Evolutionary conservation across 2,329 filamentous ascomycete species (phyloP).

Genomic region (Xylariaceae sp.): DNA sequence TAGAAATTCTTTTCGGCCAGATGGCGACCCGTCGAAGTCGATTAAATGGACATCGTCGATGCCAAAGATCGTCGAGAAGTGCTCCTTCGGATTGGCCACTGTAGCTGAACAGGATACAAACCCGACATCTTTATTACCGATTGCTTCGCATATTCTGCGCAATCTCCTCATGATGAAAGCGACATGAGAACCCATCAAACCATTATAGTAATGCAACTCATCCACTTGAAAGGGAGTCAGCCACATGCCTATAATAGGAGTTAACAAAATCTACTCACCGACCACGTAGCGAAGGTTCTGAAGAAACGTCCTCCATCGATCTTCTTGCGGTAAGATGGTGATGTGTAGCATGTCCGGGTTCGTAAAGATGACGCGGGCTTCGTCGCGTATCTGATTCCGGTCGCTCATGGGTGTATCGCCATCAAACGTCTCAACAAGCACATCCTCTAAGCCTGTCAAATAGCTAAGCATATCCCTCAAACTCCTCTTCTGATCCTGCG

Average conservation of each 20-base stretch:
- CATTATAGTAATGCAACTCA: constrained; percentile 95
- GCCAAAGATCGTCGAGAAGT: constrained; percentile 94
- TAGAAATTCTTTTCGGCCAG: constrained; percentile 86
- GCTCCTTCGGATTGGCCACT: constrained; percentile 83
- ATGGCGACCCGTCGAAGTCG: constrained; percentile 89
- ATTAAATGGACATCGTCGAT: constrained; percentile 74
- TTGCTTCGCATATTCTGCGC: constrained; percentile 78
- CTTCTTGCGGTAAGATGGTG: constrained; percentile 87
- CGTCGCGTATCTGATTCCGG: constrained; percentile 74
- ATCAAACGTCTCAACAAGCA: constrained; percentile 88
- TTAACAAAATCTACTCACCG: constrained; percentile 38
- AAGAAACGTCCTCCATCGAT: constrained; percentile 82
- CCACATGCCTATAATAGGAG: no score
- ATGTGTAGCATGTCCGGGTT: constrained; percentile 98
- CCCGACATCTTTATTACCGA: constrained; percentile 78
- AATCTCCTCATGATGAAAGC: constrained; percentile 91
- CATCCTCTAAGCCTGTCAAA: constrained; percentile 69
- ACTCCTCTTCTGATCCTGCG: constrained; percentile 88
- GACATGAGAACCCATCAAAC: constrained; percentile 87
- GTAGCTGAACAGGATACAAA: constrained; percentile 97
- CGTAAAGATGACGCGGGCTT: constrained; percentile 90
- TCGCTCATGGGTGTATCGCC: constrained; percentile 84
- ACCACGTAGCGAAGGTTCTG: constrained; percentile 88
- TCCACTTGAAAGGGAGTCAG: constrained; percentile 47
- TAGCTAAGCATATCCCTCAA: constrained; percentile 78